Evolutionary conservation across 73 alveolate species (phyloP).

Genomic region (Paraurostyla sp.): DNA sequence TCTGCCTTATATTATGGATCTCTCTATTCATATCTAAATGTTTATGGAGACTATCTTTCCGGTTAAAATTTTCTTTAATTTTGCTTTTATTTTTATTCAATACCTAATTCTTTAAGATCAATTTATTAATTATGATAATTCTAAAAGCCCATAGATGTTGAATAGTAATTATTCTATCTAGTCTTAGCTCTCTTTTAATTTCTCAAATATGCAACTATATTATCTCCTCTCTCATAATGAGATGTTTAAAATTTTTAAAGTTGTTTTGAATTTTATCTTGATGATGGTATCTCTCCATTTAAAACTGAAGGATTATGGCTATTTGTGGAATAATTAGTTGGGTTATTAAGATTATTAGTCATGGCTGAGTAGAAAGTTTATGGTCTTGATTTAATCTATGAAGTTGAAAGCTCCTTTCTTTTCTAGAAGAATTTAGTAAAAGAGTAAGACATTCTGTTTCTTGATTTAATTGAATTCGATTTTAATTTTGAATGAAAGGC

Average conservation of each 20-base stretch:
- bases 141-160: neutral
- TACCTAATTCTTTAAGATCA: neutral
- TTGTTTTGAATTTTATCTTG: too few relatives aligned
- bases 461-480: too few relatives aligned
- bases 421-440: too few relatives aligned
- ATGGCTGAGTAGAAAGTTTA: too few relatives aligned
- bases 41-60: neutral
- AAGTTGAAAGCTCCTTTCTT: too few relatives aligned
- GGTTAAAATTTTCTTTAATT: neutral
- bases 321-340: too few relatives aligned
- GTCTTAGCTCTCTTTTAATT: slow-evolving; percentile 4
- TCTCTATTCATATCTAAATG: neutral
- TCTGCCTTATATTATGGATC: neutral
- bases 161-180: neutral
- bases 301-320: too few relatives aligned
- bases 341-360: too few relatives aligned
- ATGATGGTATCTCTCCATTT: too few relatives aligned
- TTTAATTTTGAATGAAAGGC: too few relatives aligned
- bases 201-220: neutral
- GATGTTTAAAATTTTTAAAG: neutral
- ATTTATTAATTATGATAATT: neutral
- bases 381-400: too few relatives aligned
- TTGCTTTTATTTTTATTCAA: neutral
- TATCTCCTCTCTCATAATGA: neutral
- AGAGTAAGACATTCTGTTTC: too few relatives aligned